These are phyloP conservation scores for Stagonosporopsis cucurbitacearum DNA, from an alignment of 2,329 filamentous ascomycete species.

Conservation along the genomic window DNA sequence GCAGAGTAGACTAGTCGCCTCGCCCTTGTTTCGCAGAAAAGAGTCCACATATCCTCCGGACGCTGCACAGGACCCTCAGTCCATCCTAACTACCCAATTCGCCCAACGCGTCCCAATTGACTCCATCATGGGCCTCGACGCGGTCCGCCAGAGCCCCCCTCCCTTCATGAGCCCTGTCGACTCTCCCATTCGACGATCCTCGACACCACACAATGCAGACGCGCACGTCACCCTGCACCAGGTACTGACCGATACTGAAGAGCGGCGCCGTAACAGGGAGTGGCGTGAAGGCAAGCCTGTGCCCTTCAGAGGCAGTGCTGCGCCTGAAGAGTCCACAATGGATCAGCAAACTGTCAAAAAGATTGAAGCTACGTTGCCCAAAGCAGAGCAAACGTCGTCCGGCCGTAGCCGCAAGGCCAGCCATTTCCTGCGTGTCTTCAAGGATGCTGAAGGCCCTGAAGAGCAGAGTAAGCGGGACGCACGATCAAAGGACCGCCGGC, in stretches of 20 bases:
- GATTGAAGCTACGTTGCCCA: conserved; percentile 68
- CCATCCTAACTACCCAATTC: conserved; percentile 43
- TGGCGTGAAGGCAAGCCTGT: conserved; percentile 59
- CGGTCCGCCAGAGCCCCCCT: conserved; percentile 39
- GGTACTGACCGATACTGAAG: conserved; percentile 44
- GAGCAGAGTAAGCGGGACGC: conserved; percentile 59
- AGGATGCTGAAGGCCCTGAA: conserved; percentile 64
- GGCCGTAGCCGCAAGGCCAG: conserved; percentile 70
- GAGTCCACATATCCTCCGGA: conserved; percentile 32
- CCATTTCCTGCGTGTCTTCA: conserved; percentile 70
- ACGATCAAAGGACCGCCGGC: conserved; percentile 48
- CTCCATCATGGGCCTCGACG: conserved; percentile 30
- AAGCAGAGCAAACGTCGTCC: conserved; percentile 60
- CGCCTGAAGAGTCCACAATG: conserved; percentile 50
- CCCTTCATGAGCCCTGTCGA: conserved; percentile 49
- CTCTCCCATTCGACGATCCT: conserved; percentile 43
- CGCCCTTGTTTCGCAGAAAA: conserved; percentile 42
- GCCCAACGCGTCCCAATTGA: conserved; percentile 33
- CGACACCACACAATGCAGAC: conserved; percentile 37
- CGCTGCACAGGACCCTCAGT: conserved; percentile 40
- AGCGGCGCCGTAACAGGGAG: conserved; percentile 55
- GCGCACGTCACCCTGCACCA: conserved; percentile 34
- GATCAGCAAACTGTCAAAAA: conserved; percentile 64
- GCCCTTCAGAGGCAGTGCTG: conserved; percentile 47
- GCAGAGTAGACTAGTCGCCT: conserved; percentile 43